These are phyloP conservation scores for Linum trigynum DNA, from an alignment of 345 rosid species.

Conservation along the genomic window DNA sequence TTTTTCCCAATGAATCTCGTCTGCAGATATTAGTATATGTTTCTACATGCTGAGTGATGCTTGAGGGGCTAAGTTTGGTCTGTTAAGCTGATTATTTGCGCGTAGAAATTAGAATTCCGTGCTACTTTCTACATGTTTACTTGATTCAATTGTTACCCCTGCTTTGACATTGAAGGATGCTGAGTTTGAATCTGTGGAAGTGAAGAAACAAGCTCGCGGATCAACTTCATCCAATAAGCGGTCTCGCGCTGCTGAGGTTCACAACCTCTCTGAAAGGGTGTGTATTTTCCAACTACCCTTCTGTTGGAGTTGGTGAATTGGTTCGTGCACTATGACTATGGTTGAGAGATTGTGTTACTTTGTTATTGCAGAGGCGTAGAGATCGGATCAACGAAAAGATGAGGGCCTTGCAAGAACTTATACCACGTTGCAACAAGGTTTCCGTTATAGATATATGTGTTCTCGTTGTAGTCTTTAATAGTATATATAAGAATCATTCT, in stretches of 20 bases:
- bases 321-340: not conserved
- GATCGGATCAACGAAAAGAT: slow-evolving; percentile 8
- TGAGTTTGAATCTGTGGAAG: slow-evolving; percentile 47
- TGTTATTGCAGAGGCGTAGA: not conserved
- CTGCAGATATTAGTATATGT: not conserved
- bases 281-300: slow-evolving; percentile 5
- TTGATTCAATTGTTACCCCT: not conserved
- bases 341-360: not conserved
- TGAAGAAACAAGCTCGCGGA: slow-evolving; percentile 45
- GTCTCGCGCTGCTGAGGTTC: slow-evolving; percentile 86
- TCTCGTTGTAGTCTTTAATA: not conserved
- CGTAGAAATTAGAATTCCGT: not conserved
- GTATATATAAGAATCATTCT: not conserved
- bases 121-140: not conserved
- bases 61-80: not conserved
- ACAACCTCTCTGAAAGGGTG: slow-evolving; percentile 95
- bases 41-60: not conserved
- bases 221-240: slow-evolving; percentile 53
- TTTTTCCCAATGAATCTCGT: no score
- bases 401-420: slow-evolving; percentile 7
- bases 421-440: slow-evolving; percentile 7
- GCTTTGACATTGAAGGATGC: slow-evolving; percentile 32
- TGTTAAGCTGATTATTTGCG: not conserved
- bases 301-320: not conserved
- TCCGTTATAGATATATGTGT: no score